Conservation (phyloP, 352 stramenopile species). For the Plasmopara viticola region DNA sequence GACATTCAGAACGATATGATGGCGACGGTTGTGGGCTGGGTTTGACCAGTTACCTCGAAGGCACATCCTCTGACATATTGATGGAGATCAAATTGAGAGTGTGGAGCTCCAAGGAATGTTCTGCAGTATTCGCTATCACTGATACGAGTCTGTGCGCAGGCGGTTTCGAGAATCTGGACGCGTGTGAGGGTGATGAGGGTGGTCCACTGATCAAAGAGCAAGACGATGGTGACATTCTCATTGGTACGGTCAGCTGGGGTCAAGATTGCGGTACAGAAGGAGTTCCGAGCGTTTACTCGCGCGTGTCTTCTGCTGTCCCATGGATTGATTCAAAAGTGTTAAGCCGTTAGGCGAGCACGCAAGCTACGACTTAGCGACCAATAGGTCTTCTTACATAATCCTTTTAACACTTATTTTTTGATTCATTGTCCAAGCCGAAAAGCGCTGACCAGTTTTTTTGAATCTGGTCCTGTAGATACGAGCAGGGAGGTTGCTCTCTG, state of each 20-base stretch:
- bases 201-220: constrained; percentile 31
- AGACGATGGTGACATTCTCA: constrained; percentile 17
- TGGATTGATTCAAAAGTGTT: neutral
- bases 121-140: neutral
- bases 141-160: constrained; percentile 39
- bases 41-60: neutral
- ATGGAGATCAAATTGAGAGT: no score
- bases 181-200: constrained; percentile 45
- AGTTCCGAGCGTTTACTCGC: constrained; percentile 15
- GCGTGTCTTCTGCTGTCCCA: neutral
- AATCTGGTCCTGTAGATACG: no score
- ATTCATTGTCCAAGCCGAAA: no score
- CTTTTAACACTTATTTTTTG: no score
- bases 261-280: constrained; percentile 28
- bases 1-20: neutral
- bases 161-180: constrained; percentile 20
- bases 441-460: no score
- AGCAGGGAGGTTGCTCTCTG: no score
- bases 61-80: no score
- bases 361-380: no score
- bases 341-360: no score
- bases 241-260: constrained; percentile 45
- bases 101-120: neutral
- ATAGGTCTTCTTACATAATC: no score
- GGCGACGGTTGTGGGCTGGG: neutral